Conservation (phyloP, 441 rosid species). For the Isatis lusitanica region DNA sequence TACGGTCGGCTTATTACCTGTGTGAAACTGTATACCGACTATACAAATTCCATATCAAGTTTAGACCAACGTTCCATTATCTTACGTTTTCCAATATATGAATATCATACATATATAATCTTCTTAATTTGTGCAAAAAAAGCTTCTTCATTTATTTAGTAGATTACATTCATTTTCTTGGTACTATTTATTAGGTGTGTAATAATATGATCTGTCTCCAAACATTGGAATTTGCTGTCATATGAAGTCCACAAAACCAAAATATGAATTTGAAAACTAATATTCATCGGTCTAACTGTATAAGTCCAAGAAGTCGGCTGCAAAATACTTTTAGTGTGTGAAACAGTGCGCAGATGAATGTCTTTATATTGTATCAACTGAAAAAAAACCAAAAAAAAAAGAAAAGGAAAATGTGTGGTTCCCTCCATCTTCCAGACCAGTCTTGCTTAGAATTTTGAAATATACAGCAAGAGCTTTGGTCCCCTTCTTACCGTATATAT, state of each 20-base stretch:
- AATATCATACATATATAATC: too few species aligned
- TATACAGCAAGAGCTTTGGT: conserved; percentile 26
- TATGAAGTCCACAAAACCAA: too few species aligned
- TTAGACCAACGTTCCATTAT: background rate
- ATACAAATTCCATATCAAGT: background rate
- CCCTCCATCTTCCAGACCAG: conserved; percentile 6
- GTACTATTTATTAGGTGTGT: background rate
- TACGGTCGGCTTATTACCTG: too few species aligned
- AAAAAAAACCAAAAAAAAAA: too few species aligned
- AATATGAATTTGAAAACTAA: background rate
- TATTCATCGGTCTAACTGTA: background rate
- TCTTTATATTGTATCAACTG: too few species aligned
- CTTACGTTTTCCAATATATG: too few species aligned
- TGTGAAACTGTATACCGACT: too few species aligned
- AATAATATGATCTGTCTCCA: conserved; percentile 1
- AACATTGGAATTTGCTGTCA: conserved; percentile 14
- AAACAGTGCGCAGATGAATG: conserved; percentile 20
- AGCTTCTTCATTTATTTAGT: too few species aligned
- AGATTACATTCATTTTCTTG: too few species aligned
- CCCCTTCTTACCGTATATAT: conserved; percentile 30
- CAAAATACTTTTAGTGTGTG: conserved; percentile 14
- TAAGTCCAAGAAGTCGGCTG: conserved; percentile 28
- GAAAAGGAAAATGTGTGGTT: conserved; percentile 21
- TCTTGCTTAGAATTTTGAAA: conserved; percentile 10
- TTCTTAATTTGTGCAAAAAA: too few species aligned